Evolutionary conservation across 306 rosid species (phyloP).

Genomic region (Fragaria vesca): DNA sequence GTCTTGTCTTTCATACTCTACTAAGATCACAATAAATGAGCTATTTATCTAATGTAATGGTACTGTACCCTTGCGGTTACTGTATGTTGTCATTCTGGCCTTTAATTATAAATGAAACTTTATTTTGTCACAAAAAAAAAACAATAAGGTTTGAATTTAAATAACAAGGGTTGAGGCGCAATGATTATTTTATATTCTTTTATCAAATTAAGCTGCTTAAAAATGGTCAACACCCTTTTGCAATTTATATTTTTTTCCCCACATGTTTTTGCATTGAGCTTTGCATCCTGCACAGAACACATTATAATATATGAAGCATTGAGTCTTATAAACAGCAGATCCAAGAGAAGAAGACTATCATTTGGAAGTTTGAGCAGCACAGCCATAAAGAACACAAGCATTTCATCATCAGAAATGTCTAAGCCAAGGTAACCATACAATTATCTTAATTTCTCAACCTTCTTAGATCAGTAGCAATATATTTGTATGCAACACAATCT

Average conservation of each 20-base stretch:
- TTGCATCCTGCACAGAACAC: background rate
- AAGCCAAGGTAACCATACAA: constrained; percentile 43
- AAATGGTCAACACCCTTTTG: background rate
- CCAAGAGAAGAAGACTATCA: constrained; percentile 29
- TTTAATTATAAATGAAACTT: too few species aligned
- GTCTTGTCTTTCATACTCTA: too few species aligned
- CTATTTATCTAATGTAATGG: too few species aligned
- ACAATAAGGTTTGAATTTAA: too few species aligned
- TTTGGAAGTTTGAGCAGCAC: constrained; percentile 34
- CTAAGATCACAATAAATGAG: too few species aligned
- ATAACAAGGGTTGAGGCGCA: background rate
- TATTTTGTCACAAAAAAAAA: too few species aligned
- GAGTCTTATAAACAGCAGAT: constrained; percentile 19
- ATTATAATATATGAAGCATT: background rate
- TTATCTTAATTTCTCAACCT: background rate
- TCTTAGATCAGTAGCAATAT: constrained; percentile 12
- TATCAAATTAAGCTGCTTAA: background rate
- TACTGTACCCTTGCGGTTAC: too few species aligned
- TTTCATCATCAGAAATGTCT: constrained; percentile 33
- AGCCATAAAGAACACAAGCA: constrained; percentile 15
- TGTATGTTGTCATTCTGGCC: too few species aligned
- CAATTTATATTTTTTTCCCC: background rate
- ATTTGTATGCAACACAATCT: background rate
- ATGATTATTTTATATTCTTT: background rate
- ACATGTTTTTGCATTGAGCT: constrained; percentile 4